These are phyloP conservation scores for Dendrobium huoshanense DNA, from an alignment of 106 monocot genomes.

Conservation along the genomic window DNA sequence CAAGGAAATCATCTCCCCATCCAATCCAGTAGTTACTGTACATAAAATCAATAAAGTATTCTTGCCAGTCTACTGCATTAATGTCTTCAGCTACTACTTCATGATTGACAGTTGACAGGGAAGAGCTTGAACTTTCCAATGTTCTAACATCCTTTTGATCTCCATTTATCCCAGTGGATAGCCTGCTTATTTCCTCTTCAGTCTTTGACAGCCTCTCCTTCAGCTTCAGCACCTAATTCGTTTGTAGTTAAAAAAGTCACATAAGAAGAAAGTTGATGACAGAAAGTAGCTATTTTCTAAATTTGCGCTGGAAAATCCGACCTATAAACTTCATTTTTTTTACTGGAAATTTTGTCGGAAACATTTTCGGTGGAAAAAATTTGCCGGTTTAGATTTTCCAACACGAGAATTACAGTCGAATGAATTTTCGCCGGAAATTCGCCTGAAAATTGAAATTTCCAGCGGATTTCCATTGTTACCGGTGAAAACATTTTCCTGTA, in stretches of 20 bases:
- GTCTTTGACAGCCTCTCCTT: neutral
- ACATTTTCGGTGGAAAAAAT: no score
- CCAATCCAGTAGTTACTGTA: neutral
- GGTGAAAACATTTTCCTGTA: no score
- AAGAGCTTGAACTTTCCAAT: neutral
- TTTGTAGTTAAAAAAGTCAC: neutral
- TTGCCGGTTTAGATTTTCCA: no score
- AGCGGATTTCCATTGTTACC: no score
- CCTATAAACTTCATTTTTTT: no score
- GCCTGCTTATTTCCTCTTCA: neutral
- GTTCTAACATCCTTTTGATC: neutral
- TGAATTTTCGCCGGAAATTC: no score
- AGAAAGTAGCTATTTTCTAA: neutral
- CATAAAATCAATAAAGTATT: neutral
- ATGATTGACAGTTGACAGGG: neutral
- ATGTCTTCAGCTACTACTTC: neutral
- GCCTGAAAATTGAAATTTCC: no score
- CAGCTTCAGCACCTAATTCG: neutral
- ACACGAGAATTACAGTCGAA: no score
- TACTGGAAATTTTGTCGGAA: no score
- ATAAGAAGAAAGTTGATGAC: neutral
- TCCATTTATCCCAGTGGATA: neutral
- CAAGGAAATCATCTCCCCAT: neutral
- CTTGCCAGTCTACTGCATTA: neutral
- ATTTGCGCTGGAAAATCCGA: no score